Conservation (phyloP, 177 flowering plant genomes). For the Vitis hybrid region DNA sequence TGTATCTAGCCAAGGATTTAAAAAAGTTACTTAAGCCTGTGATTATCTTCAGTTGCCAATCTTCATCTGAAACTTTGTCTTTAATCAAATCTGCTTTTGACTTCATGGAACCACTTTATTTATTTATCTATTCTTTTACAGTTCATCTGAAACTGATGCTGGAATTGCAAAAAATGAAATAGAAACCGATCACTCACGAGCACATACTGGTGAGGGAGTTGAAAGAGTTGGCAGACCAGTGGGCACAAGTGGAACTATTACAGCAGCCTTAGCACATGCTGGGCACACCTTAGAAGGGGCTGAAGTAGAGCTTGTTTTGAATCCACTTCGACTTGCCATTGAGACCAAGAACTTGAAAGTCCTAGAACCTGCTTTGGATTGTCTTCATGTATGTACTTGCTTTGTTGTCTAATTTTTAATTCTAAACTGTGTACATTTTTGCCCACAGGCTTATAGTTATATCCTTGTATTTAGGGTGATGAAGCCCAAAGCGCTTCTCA, state of each 20-base stretch:
- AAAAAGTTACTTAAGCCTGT: neutral
- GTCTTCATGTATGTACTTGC: conserved; percentile 81
- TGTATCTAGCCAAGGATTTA: neutral
- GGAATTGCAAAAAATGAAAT: conserved; percentile 34
- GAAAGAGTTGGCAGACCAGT: conserved; percentile 28
- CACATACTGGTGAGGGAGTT: conserved; percentile 24
- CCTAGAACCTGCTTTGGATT: conserved; percentile 90
- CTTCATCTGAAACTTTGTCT: neutral
- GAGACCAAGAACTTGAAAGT: conserved; percentile 84
- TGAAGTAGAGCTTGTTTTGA: conserved; percentile 81
- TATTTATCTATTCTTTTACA: conserved; percentile 10
- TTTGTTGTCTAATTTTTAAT: neutral
- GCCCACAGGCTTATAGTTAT: neutral
- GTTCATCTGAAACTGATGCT: conserved; percentile 40
- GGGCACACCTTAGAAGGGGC: conserved; percentile 72
- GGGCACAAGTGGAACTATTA: conserved; percentile 34
- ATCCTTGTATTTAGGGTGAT: neutral
- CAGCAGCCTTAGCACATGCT: conserved; percentile 72
- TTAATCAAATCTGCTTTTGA: neutral
- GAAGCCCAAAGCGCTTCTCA: neutral
- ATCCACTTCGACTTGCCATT: conserved; percentile 87
- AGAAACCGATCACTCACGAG: conserved; percentile 29
- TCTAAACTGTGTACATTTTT: neutral
- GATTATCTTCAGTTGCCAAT: neutral
- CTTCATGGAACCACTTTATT: neutral